Conservation (phyloP, 2,329 filamentous ascomycete genomes). For the Blumeria hordei region DNA sequence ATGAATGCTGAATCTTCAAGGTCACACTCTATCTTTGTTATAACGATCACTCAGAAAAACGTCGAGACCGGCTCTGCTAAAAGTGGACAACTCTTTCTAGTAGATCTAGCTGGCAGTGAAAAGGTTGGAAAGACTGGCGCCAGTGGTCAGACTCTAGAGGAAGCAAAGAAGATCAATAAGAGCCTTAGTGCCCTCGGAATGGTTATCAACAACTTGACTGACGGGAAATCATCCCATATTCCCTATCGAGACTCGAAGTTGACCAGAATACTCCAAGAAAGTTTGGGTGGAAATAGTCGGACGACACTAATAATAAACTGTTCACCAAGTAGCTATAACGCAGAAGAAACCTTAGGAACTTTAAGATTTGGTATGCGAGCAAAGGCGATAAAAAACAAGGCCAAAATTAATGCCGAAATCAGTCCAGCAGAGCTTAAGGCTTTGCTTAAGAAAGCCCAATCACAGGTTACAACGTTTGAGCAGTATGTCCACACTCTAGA, state of each 20-base stretch:
- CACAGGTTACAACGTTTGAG: constrained; percentile 71
- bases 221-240: constrained; percentile 88
- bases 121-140: constrained; percentile 98
- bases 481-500: constrained; percentile 66
- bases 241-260: constrained; percentile 97
- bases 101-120: constrained; percentile 94
- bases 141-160: constrained; percentile 87
- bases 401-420: constrained; percentile 96
- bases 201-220: constrained; percentile 95
- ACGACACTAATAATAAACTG: constrained; percentile 99
- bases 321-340: constrained; percentile 97
- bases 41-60: constrained; percentile 94
- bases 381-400: constrained; percentile 99
- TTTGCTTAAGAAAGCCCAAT: constrained; percentile 77
- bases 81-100: constrained; percentile 87
- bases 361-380: constrained; percentile 86
- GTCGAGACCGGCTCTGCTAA: constrained; percentile 88
- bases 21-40: constrained; percentile 93
- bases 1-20: constrained; percentile 98
- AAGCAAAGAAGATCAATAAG: constrained; percentile 99
- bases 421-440: constrained; percentile 88
- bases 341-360: constrained; percentile 78
- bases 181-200: constrained; percentile 93
- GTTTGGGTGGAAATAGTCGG: constrained; percentile 84
- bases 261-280: constrained; percentile 91